Evolutionary conservation across 2,329 filamentous ascomycete genomes (phyloP).

Genomic region (Ceratocystis albifundus): DNA sequence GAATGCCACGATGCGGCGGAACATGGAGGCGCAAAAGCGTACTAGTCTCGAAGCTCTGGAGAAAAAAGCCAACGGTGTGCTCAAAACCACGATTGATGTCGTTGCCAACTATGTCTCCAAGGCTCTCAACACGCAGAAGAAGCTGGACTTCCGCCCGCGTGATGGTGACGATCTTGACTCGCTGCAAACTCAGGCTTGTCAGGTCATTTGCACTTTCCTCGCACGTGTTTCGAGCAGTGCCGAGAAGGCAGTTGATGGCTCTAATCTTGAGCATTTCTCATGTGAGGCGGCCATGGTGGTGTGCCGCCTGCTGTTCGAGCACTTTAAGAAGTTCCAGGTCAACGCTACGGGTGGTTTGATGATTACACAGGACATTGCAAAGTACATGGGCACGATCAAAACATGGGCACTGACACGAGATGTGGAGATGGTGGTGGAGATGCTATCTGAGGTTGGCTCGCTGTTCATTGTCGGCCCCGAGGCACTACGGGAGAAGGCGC

Average conservation of each 20-base stretch:
- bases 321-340: constrained; percentile 89
- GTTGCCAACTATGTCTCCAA: constrained; percentile 64
- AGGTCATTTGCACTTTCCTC: constrained; percentile 70
- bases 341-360: constrained; percentile 88
- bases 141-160: constrained; percentile 78
- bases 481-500: constrained; percentile 58
- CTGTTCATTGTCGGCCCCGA: constrained; percentile 87
- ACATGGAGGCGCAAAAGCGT: constrained; percentile 74
- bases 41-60: constrained; percentile 66
- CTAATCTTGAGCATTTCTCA: constrained; percentile 71
- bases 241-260: constrained; percentile 61
- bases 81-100: constrained; percentile 51
- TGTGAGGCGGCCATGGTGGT: constrained; percentile 74
- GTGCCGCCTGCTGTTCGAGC: constrained; percentile 69
- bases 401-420: constrained; percentile 67
- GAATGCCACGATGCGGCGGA: constrained; percentile 79
- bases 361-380: constrained; percentile 90
- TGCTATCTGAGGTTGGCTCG: constrained; percentile 85
- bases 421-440: constrained; percentile 60
- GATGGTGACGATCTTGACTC: constrained; percentile 63
- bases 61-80: constrained; percentile 59
- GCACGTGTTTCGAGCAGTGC: constrained; percentile 52
- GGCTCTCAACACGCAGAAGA: constrained; percentile 66
- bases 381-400: constrained; percentile 76
- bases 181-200: constrained; percentile 77